Evolutionary conservation across 2,329 filamentous ascomycete genomes (phyloP), one percentile per base, ranked within the genome.

Genomic region (Raffaelea arxii): DNA sequence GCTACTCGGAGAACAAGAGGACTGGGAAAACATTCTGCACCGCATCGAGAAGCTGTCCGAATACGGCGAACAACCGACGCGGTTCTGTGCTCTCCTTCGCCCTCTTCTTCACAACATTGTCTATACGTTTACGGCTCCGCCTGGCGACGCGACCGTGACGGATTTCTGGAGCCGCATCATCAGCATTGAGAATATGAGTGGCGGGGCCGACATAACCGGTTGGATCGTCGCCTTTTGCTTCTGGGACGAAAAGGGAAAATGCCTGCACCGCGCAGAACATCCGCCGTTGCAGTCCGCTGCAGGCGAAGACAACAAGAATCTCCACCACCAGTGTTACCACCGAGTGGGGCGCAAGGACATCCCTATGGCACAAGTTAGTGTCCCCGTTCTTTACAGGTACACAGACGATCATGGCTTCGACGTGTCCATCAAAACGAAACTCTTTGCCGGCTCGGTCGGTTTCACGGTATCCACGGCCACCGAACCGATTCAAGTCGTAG

Each of bases 1-100:
- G 0, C 57, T 78, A 2, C 61, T 66, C 0, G 69, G 69, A 2
- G 62, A 70, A 35, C 54, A 12, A 18, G 47, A 49, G 1, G 74
- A 79, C 55, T 78, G 70, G 65, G 53, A 59, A 4, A 32, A 46
- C 21, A 51, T 58, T 4, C 30, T 46, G 11, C 25, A 46, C 19
- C 51, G 54, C 16, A 46, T 51, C 37, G 51, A 48, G 14, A 36
- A 41, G 52, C 18, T 14, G 32, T 1, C 52, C 46, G 18, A 46
- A 47, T 5, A 39, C 23, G 36, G 43, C 22, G 36, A 56, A 49
- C 51, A 51, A 53, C 39, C 46, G 30, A 12, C 32, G 4, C 21
- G 25, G 49, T 32, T 55, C 62, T 24, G 35, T 46, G 23, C 57
- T 53, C 16, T 40, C 19, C 43, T 45, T 14, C 27, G 35, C 19